Evolutionary conservation across 2,329 filamentous ascomycete genomes (phyloP).

Genomic region (Alternaria panax): DNA sequence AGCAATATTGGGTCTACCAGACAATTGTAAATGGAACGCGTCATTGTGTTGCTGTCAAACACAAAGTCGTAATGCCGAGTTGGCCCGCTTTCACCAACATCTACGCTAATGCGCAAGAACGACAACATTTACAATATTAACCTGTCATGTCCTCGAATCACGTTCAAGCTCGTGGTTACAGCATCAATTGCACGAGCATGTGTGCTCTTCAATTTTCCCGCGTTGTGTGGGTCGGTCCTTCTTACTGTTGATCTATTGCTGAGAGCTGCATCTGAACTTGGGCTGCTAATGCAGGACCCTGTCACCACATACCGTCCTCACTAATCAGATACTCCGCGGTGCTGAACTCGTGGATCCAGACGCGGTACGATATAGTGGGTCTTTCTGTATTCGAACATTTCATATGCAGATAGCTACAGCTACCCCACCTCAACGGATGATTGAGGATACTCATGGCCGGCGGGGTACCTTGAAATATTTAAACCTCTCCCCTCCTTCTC

Average conservation of each 20-base stretch:
- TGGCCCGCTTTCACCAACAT: neutral
- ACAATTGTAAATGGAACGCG: neutral
- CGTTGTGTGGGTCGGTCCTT: neutral
- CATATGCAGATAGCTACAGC: constrained; percentile 18
- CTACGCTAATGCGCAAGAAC: neutral
- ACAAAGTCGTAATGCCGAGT: neutral
- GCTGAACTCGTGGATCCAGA: constrained; percentile 2
- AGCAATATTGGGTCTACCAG: neutral
- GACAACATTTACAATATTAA: neutral
- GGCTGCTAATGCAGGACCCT: constrained; percentile 3
- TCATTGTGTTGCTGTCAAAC: neutral
- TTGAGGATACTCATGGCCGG: constrained; percentile 23
- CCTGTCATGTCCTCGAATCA: neutral
- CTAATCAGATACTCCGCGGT: constrained; percentile 16
- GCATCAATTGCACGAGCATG: neutral
- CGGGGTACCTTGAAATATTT: constrained; percentile 27
- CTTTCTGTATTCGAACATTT: constrained; percentile 4
- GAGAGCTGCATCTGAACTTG: constrained; percentile 3
- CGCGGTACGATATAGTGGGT: constrained; percentile 13
- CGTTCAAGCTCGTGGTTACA: neutral
- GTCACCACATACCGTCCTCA: constrained; percentile 1
- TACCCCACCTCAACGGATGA: constrained; percentile 42
- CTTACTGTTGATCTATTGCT: constrained; percentile 2
- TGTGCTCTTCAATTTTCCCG: neutral
- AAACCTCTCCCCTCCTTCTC: constrained; percentile 15